These are phyloP conservation scores for Leishmania guyanensis DNA, from an alignment of 208 protist genomes.

Conservation along the genomic window DNA sequence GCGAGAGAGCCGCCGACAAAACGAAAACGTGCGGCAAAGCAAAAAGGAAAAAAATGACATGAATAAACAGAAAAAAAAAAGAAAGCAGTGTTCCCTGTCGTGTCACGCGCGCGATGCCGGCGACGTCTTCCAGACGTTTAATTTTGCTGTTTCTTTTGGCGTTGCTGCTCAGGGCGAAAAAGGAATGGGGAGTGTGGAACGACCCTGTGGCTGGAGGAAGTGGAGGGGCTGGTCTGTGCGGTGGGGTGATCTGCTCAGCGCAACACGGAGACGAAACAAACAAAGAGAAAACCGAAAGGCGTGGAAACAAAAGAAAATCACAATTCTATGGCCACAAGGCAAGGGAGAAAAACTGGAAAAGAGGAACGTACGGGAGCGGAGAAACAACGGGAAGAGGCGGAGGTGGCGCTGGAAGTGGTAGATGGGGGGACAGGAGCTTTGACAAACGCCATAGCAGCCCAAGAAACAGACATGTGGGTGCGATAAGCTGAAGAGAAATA, in stretches of 20 bases:
- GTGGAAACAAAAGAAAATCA: background rate
- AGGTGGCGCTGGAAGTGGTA: background rate
- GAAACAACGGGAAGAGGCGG: background rate
- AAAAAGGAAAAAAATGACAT: background rate
- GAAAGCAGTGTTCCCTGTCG: constrained; percentile 1
- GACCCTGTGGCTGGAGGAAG: background rate
- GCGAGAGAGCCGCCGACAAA: background rate
- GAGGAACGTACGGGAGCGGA: background rate
- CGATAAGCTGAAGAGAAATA: background rate
- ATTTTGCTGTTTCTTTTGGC: background rate
- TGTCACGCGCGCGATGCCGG: background rate
- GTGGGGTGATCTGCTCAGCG: background rate
- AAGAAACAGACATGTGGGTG: background rate
- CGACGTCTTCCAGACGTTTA: background rate
- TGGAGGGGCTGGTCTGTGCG: background rate
- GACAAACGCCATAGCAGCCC: background rate
- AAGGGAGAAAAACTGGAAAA: background rate
- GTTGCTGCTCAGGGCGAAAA: background rate
- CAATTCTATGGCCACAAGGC: constrained; percentile 1
- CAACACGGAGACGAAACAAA: background rate
- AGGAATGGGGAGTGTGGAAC: background rate
- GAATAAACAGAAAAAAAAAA: background rate
- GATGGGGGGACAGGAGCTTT: background rate
- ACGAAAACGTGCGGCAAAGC: background rate
- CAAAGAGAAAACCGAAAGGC: background rate